These are phyloP conservation scores for Carex littledalei DNA, from an alignment of 176 grass and related monocot genomes.

Conservation along the genomic window DNA sequence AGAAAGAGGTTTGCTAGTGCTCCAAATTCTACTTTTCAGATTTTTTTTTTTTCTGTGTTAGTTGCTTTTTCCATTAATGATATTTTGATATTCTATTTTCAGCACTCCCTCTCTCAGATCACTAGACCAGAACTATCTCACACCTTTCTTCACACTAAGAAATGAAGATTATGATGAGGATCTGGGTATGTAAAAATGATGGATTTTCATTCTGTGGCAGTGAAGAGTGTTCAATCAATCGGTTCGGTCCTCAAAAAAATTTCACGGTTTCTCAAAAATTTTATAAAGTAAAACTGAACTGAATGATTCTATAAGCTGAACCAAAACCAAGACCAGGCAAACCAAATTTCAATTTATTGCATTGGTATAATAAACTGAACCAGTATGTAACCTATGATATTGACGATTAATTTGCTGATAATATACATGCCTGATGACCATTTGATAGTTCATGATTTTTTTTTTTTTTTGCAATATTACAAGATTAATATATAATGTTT, in stretches of 20 bases:
- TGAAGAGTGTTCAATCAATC: not conserved
- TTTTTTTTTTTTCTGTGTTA: not conserved
- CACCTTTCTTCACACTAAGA: slow-evolving; percentile 79
- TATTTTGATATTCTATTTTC: slow-evolving; percentile 17
- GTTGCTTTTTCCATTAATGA: not conserved
- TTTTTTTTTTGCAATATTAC: not conserved
- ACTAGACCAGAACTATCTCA: slow-evolving; percentile 78
- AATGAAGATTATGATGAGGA: slow-evolving; percentile 31
- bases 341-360: not conserved
- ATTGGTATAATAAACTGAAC: not conserved
- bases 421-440: not conserved
- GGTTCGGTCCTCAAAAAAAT: not conserved
- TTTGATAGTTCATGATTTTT: not conserved
- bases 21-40: not conserved
- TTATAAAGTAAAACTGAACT: not conserved
- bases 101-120: slow-evolving; percentile 79
- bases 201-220: not conserved
- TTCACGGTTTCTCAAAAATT: not conserved
- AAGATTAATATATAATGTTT: not conserved
- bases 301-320: not conserved
- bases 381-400: not conserved
- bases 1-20: slow-evolving; percentile 43
- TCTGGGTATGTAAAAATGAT: slow-evolving; percentile 25
- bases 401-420: not conserved
- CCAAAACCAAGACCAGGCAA: not conserved